phyloP scores from a whole-genome alignment of 768 basidiomycete genomes.

The Boletus rubroflammeus region DNA sequence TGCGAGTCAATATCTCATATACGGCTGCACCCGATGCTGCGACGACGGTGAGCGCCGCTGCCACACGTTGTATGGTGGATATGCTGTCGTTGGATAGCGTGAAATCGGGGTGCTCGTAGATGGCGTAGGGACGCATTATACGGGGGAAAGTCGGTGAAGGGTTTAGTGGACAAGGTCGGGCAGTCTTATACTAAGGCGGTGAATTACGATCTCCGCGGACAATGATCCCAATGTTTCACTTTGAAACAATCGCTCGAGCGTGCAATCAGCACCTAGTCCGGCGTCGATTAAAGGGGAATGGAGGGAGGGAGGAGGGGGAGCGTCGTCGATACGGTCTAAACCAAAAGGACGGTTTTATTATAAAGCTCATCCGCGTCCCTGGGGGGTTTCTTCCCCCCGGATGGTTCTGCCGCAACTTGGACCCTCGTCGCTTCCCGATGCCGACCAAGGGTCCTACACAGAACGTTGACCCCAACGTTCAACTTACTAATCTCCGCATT shows the following conservation, averaged over 20 bases:
- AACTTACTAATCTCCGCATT: neutral
- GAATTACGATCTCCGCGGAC: constrained; percentile 9
- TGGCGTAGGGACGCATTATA: constrained; percentile 32
- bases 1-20: constrained; percentile 25
- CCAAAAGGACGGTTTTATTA: neutral
- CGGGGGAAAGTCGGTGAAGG: neutral
- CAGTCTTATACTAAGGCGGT: constrained; percentile 6
- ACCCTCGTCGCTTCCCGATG: neutral
- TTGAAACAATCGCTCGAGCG: neutral
- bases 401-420: neutral
- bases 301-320: neutral
- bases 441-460: neutral
- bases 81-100: constrained; percentile 25
- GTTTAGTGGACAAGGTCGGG: too few relatives aligned
- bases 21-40: constrained; percentile 33
- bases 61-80: constrained; percentile 24
- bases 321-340: neutral
- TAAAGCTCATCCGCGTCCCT: neutral
- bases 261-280: neutral
- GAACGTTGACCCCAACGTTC: neutral
- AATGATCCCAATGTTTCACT: constrained; percentile 13
- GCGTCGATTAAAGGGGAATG: neutral
- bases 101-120: constrained; percentile 34
- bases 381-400: too few relatives aligned
- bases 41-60: constrained; percentile 26